Base-by-base conservation (phyloP, 345 rosid genomes). In the Sonneratia caseolaris region DNA sequence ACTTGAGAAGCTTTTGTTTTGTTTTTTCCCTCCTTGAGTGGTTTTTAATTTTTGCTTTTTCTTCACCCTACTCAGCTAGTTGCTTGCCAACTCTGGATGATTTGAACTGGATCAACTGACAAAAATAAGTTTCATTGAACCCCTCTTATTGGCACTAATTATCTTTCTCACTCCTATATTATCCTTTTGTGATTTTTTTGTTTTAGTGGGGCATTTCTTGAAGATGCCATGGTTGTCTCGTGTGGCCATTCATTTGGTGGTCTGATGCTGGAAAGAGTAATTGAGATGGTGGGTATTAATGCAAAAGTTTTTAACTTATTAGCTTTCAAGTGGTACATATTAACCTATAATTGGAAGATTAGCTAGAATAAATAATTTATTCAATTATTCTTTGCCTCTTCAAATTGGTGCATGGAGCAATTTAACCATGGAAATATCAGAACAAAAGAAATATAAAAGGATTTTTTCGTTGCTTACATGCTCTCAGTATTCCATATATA, bases 181-280 rank as follows among this genome's bases (percentile, higher is more conserved):
- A 36, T 64, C 69, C 40, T 56, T 12, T 70, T 59, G 11, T 5
- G 55, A 71, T 74, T 76, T 73, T 48, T 62, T 79, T 84, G 78
- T 70, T 70, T 37, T 75, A 95, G 99, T 70, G 99, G 99, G 73
- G 88, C 91, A 76, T 95, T 88, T 83, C 99, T 95, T 71, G 99
- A 91, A 82, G 99, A 95, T 86, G 99, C 99, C 14, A 37, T 83
- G 86, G 85, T 88, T 69, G 91, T 92, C 72, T 88, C 99, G 47
- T 95, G 99, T 67, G 99, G 99, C 71, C 99, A 95, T 84, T 95
- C 99, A 42, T 95, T 95, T 81, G 99, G 97, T 71, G 97, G 99
- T 61, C 89, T 87, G 75, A 89, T 90, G 97, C 93, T 95, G 72
- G 86, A 86, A 77, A 89, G 87, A 80, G 99, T 95, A 69, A 77